These are phyloP conservation scores for Phytophthora colocasiae DNA, from an alignment of 352 stramenopile species.

Conservation along the genomic window DNA sequence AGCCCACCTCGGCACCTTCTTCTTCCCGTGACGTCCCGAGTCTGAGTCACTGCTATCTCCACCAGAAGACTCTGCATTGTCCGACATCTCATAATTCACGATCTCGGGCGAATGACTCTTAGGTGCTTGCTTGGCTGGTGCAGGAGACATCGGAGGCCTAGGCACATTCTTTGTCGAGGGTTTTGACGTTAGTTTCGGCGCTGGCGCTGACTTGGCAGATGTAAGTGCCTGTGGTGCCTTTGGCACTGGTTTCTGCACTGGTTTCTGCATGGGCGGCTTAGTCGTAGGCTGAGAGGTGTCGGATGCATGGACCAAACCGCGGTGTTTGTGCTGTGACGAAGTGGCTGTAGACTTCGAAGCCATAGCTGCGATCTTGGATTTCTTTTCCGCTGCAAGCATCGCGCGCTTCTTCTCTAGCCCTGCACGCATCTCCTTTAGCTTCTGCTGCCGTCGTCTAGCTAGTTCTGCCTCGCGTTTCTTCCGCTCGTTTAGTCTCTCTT, in stretches of 20 bases:
- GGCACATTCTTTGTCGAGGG: conserved; percentile 11
- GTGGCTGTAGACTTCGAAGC: conserved; percentile 11
- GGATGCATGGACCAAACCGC: conserved; percentile 28
- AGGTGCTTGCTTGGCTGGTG: conserved; percentile 27
- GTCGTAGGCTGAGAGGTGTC: conserved; percentile 18
- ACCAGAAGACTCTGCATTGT: conserved; percentile 72
- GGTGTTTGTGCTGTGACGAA: conserved; percentile 30
- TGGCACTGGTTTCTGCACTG: conserved; percentile 14
- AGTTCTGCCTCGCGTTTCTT: conserved; percentile 75
- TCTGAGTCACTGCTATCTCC: conserved; percentile 54
- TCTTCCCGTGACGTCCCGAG: conserved; percentile 57
- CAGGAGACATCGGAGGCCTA: conserved; percentile 16
- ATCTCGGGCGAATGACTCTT: conserved; percentile 39
- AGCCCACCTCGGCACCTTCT: conserved; percentile 85
- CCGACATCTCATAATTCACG: conserved; percentile 82
- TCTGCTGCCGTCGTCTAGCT: conserved; percentile 67
- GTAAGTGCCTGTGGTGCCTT: conserved; percentile 22
- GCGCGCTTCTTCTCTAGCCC: conserved; percentile 75
- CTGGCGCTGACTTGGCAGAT: conserved; percentile 15
- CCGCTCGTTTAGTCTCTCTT: conserved; percentile 69
- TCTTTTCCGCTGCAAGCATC: conserved; percentile 57
- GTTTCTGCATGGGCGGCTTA: conserved; percentile 26
- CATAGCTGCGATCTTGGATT: conserved; percentile 13
- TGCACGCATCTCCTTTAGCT: conserved; percentile 71
- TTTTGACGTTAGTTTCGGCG: conserved; percentile 17